Evolutionary conservation across 1,139 yeast species (phyloP).

Genomic region (Hansenula sp.): DNA sequence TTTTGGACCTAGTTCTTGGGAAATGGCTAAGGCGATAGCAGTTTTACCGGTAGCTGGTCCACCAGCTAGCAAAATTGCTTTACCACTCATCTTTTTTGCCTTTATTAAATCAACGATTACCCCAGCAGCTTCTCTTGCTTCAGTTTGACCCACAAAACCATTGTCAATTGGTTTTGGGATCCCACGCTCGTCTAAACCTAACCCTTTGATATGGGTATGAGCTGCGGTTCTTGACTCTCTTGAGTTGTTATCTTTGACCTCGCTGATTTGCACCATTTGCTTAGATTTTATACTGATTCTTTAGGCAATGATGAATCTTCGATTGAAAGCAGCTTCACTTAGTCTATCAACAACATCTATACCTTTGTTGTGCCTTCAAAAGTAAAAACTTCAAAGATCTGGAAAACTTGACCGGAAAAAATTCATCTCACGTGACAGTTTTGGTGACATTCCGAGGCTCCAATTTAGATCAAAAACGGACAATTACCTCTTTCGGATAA

Average conservation of each 20-base stretch:
- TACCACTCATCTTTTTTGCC: constrained; percentile 91
- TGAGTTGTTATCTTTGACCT: constrained; percentile 54
- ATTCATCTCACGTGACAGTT: neutral
- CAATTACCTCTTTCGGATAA: constrained; percentile 15
- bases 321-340: too few species aligned
- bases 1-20: constrained; percentile 96
- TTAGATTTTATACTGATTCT: neutral
- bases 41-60: constrained; percentile 99
- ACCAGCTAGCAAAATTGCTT: constrained; percentile 93
- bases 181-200: constrained; percentile 91
- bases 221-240: constrained; percentile 78
- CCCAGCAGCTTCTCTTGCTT: constrained; percentile 98
- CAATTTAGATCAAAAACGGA: constrained; percentile 6
- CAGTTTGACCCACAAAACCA: constrained; percentile 92
- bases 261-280: constrained; percentile 83
- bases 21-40: constrained; percentile 91
- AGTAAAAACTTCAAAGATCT: neutral
- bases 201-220: constrained; percentile 94
- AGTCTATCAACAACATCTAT: neutral
- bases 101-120: constrained; percentile 91
- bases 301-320: too few species aligned
- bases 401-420: neutral
- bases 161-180: constrained; percentile 82
- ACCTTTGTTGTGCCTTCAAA: neutral
- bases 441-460: neutral